Evolutionary conservation across 202 grass and related monocot species (phyloP).

Genomic region (Saccharum hybrid): DNA sequence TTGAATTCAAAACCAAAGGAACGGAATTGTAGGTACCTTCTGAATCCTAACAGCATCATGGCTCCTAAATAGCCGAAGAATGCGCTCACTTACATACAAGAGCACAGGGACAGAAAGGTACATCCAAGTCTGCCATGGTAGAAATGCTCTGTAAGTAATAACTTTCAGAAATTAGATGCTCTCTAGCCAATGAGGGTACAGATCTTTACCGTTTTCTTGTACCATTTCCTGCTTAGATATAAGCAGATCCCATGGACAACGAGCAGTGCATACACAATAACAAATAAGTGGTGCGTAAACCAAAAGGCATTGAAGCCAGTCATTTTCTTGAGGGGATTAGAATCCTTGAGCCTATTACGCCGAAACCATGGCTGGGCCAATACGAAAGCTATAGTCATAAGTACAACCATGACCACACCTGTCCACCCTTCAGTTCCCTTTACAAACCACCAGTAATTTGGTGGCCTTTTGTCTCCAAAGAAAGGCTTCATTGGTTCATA

Average conservation of each 20-base stretch:
- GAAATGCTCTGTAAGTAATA: too few species aligned
- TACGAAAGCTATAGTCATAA: slow-evolving; percentile 77
- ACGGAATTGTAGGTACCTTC: too few species aligned
- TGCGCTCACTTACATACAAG: too few species aligned
- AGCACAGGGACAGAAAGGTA: too few species aligned
- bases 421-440: slow-evolving; percentile 90
- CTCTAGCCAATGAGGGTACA: too few species aligned
- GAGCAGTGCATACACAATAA: slow-evolving; percentile 74
- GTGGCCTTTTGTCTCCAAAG: slow-evolving; percentile 63
- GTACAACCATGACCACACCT: slow-evolving; percentile 68
- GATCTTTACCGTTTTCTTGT: too few species aligned
- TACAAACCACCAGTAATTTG: slow-evolving; percentile 94
- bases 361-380: slow-evolving; percentile 90
- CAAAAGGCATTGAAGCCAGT: slow-evolving; percentile 94
- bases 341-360: slow-evolving; percentile 68
- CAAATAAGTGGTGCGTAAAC: slow-evolving; percentile 89
- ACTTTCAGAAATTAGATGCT: too few species aligned
- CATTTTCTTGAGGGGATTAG: slow-evolving; percentile 74
- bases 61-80: too few species aligned
- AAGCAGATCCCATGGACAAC: slow-evolving; percentile 70
- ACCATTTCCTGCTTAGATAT: slow-evolving; percentile 32
- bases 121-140: too few species aligned
- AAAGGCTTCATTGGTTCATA: slow-evolving; percentile 78
- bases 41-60: too few species aligned
- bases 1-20: too few species aligned